These are phyloP conservation scores for Malus hybrid DNA, from an alignment of 331 rosid genomes.

Conservation along the genomic window DNA sequence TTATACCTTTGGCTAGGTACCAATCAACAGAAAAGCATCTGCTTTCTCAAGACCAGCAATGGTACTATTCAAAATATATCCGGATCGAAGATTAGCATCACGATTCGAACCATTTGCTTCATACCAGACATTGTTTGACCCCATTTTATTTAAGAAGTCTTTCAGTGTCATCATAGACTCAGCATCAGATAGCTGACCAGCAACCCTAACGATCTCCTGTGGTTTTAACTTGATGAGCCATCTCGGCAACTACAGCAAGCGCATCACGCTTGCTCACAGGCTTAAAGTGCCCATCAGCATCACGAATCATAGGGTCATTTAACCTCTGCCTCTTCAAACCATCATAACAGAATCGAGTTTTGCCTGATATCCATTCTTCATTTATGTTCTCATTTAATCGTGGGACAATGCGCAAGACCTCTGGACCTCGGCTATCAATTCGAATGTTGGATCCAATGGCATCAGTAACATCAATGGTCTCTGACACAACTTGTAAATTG, in stretches of 20 bases:
- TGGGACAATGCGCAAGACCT: constrained; percentile 89
- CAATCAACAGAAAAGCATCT: too few species aligned
- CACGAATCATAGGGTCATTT: constrained; percentile 96
- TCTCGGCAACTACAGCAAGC: constrained; percentile 77
- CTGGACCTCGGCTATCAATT: constrained; percentile 97
- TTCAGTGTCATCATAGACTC: constrained; percentile 95
- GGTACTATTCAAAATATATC: too few species aligned
- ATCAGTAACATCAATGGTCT: constrained; percentile 92
- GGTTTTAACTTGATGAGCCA: constrained; percentile 68
- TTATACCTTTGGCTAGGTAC: too few species aligned
- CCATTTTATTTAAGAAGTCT: too few species aligned
- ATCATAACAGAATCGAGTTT: constrained; percentile 93
- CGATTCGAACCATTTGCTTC: too few species aligned
- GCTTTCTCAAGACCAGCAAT: too few species aligned
- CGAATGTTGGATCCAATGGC: constrained; percentile 97
- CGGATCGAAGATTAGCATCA: too few species aligned
- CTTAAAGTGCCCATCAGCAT: constrained; percentile 86
- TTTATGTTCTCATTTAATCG: constrained; percentile 96
- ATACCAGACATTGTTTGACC: too few species aligned
- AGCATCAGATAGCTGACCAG: constrained; percentile 92
- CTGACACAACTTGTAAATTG: constrained; percentile 99
- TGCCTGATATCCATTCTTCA: constrained; percentile 99
- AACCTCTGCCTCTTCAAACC: constrained; percentile 98
- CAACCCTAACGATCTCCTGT: constrained; percentile 78
- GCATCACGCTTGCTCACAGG: constrained; percentile 93